These are phyloP conservation scores for Aureobasidium sp. DNA, from an alignment of 2,329 filamentous ascomycete genomes.

Conservation along the genomic window DNA sequence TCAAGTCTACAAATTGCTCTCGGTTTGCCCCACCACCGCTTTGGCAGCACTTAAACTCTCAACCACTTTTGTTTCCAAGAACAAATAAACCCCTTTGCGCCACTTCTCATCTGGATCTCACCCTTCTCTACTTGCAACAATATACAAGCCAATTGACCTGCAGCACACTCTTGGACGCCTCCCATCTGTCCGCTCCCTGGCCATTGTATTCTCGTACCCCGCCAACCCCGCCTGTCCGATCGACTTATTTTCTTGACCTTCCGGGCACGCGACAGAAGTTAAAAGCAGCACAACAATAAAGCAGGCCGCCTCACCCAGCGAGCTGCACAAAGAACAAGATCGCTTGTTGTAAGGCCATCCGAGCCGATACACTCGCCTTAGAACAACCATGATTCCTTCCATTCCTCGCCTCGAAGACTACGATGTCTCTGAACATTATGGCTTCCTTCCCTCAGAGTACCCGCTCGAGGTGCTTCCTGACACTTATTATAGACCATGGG, in stretches of 20 bases:
- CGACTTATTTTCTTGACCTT: background rate
- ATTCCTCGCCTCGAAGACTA: conserved; percentile 59
- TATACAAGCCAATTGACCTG: background rate
- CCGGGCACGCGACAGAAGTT: background rate
- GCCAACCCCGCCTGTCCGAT: conserved; percentile 8
- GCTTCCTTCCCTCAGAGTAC: conserved; percentile 76
- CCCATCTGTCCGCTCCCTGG: conserved; percentile 1
- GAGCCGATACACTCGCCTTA: background rate
- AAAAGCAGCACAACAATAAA: background rate
- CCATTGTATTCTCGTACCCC: background rate
- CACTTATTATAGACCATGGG: conserved; percentile 92
- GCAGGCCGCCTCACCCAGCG: background rate
- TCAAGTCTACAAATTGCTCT: background rate
- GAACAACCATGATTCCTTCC: conserved; percentile 30
- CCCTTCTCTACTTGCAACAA: background rate
- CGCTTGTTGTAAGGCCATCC: background rate
- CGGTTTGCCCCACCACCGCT: conserved; percentile 6
- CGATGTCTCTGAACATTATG: conserved; percentile 66
- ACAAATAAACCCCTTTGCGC: background rate
- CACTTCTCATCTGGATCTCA: background rate
- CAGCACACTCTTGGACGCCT: background rate
- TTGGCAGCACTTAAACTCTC: background rate
- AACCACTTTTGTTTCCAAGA: conserved; percentile 3
- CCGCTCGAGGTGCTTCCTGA: conserved; percentile 77
- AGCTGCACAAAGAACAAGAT: background rate